Percentiles rank a stretch among this genome's conserved stretches.
These are phyloP conservation scores for Vitis labrusca DNA, from an alignment of 164 flowering plant genomes.

Conservation along the genomic window DNA sequence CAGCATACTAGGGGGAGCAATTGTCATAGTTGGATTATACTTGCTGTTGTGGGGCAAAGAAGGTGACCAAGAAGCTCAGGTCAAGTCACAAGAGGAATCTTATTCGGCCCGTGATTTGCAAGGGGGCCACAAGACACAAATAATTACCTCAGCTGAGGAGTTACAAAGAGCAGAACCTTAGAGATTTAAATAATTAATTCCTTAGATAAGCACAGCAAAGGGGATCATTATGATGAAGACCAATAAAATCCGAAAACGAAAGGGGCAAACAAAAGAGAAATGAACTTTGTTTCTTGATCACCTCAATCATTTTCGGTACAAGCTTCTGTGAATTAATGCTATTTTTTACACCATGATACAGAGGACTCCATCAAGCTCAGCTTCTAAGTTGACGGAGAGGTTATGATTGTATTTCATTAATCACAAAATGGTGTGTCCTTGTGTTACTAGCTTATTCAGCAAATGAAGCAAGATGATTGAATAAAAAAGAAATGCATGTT, in stretches of 20 bases:
- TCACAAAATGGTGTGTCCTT: too few relatives aligned
- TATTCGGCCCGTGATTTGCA: conserved; percentile 13
- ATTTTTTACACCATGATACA: too few relatives aligned
- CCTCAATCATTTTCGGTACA: too few relatives aligned
- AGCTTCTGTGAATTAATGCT: too few relatives aligned
- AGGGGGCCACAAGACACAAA: conserved; percentile 15
- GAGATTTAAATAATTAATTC: not conserved
- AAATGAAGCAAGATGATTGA: too few relatives aligned
- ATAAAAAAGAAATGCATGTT: too few relatives aligned
- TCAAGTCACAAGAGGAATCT: conserved; percentile 20
- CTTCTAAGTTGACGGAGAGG: too few relatives aligned
- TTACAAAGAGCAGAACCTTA: conserved; percentile 13
- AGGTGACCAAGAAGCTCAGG: conserved; percentile 32
- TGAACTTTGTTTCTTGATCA: too few relatives aligned
- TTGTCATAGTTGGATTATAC: conserved; percentile 70
- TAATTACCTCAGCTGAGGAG: conserved; percentile 14
- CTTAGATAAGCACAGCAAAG: not conserved
- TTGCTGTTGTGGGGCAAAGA: conserved; percentile 85
- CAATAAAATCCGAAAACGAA: not conserved
- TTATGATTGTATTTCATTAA: too few relatives aligned
- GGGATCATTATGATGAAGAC: not conserved
- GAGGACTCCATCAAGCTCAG: too few relatives aligned
- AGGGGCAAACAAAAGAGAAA: too few relatives aligned
- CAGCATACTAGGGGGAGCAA: conserved; percentile 68
- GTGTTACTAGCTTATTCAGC: too few relatives aligned